Conservation (phyloP, 345 rosid genomes). For the Boechera stricta region DNA sequence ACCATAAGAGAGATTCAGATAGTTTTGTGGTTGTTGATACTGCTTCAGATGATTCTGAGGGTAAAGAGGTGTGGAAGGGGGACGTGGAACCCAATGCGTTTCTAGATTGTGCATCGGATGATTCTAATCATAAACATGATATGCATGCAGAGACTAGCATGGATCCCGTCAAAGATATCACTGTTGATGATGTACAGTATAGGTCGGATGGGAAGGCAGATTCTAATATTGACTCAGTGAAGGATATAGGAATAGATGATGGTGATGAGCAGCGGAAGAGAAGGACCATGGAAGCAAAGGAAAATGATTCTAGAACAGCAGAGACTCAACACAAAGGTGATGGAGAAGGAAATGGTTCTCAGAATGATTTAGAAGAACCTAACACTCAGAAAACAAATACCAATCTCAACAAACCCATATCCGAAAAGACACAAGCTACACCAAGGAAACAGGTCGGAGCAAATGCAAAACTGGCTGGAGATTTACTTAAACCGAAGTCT, state of each 20-base stretch:
- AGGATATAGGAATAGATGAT: conserved; percentile 88
- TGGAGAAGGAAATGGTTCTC: conserved; percentile 44
- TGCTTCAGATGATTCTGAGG: conserved; percentile 50
- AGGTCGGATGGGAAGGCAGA: conserved; percentile 58
- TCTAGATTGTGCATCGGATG: conserved; percentile 78
- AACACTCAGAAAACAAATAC: conserved; percentile 41
- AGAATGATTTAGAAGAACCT: conserved; percentile 37
- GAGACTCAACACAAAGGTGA: conserved; percentile 55
- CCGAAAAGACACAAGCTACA: conserved; percentile 63
- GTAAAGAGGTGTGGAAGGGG: conserved; percentile 70
- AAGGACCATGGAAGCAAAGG: conserved; percentile 50
- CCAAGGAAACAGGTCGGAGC: conserved; percentile 55
- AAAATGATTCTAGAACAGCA: conserved; percentile 47
- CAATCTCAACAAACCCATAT: conserved; percentile 52
- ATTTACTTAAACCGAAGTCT: conserved; percentile 65
- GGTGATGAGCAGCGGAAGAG: conserved; percentile 51
- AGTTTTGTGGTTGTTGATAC: conserved; percentile 46
- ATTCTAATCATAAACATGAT: conserved; percentile 59
- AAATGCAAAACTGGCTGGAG: conserved; percentile 58
- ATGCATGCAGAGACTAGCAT: conserved; percentile 51
- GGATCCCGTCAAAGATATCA: conserved; percentile 88
- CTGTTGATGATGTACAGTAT: conserved; percentile 91
- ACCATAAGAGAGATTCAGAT: conserved; percentile 57
- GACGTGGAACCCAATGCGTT: conserved; percentile 69
- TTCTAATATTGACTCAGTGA: conserved; percentile 62